These are phyloP conservation scores for Hymenoscyphus linearis DNA, from an alignment of 2,329 filamentous ascomycete genomes.

Conservation along the genomic window DNA sequence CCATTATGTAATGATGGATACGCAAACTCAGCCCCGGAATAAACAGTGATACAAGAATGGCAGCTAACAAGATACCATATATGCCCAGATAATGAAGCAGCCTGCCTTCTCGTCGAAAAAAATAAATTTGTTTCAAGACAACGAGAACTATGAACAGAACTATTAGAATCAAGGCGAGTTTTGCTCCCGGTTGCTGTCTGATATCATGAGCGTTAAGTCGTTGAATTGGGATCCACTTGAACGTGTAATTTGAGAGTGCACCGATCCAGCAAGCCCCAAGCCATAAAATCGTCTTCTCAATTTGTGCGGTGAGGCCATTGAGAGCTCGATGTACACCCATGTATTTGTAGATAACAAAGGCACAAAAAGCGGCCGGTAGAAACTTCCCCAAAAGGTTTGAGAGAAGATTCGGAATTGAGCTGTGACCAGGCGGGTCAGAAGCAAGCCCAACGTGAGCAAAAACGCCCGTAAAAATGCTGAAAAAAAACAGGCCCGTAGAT, in stretches of 20 bases:
- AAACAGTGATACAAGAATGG: slow-evolving; percentile 64
- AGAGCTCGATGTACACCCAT: slow-evolving; percentile 72
- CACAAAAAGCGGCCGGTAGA: slow-evolving; percentile 80
- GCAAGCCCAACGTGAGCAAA: slow-evolving; percentile 90
- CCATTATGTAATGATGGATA: slow-evolving; percentile 93
- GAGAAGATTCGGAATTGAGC: slow-evolving; percentile 64
- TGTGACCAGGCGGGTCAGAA: slow-evolving; percentile 73
- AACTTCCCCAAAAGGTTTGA: slow-evolving; percentile 76
- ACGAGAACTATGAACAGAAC: slow-evolving; percentile 65
- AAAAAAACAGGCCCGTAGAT: slow-evolving; percentile 77
- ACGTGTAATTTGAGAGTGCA: slow-evolving; percentile 88
- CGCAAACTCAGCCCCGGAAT: slow-evolving; percentile 76
- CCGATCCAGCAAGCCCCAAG: slow-evolving; percentile 88
- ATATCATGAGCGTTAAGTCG: slow-evolving; percentile 89
- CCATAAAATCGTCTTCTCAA: slow-evolving; percentile 89
- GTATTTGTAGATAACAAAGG: slow-evolving; percentile 81
- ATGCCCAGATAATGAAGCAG: slow-evolving; percentile 72
- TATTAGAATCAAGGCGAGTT: slow-evolving; percentile 74
- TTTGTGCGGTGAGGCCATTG: slow-evolving; percentile 66
- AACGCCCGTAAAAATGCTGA: slow-evolving; percentile 71
- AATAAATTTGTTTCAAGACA: slow-evolving; percentile 72
- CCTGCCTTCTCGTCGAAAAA: slow-evolving; percentile 78
- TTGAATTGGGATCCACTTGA: slow-evolving; percentile 88
- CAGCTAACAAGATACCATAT: slow-evolving; percentile 62
- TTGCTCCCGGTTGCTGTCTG: slow-evolving; percentile 80